Conservation (phyloP, 805 yeast species). For the Saturnispora besseyi region DNA sequence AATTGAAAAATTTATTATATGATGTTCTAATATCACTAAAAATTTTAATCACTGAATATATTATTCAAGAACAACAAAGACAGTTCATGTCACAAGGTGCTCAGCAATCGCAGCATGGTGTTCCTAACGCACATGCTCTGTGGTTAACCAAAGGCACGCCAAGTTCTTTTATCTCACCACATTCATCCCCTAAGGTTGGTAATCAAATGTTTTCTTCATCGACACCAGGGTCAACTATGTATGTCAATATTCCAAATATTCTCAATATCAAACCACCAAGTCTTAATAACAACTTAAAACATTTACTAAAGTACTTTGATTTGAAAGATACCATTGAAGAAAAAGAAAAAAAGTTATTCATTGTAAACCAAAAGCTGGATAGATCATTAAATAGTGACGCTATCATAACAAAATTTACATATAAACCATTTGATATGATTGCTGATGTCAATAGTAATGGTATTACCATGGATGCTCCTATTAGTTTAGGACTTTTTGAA, state of each 20-base stretch:
- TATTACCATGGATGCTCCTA: constrained; percentile 43
- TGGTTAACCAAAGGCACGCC: constrained; percentile 20
- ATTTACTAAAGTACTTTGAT: constrained; percentile 18
- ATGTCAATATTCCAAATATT: constrained; percentile 14
- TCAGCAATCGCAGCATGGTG: constrained; percentile 11
- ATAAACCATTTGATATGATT: constrained; percentile 46
- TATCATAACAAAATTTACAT: constrained; percentile 29
- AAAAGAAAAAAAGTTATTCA: constrained; percentile 13
- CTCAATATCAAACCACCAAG: constrained; percentile 27
- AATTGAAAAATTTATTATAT: constrained; percentile 46
- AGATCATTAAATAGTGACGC: constrained; percentile 9
- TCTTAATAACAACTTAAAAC: constrained; percentile 25
- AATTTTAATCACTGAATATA: constrained; percentile 25
- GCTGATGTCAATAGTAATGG: constrained; percentile 46
- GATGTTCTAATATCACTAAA: constrained; percentile 52
- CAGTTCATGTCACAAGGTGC: background rate
- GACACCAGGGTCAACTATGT: constrained; percentile 3
- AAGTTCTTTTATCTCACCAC: constrained; percentile 15
- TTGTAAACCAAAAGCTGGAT: constrained; percentile 19
- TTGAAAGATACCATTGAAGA: constrained; percentile 20
- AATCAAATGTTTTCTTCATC: background rate
- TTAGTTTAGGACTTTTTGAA: constrained; percentile 46
- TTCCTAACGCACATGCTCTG: constrained; percentile 14
- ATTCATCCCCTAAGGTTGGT: constrained; percentile 9
- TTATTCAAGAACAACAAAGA: constrained; percentile 13